Evolutionary conservation across 306 rosid species (phyloP), one percentile per base, ranked within the genome.

Genomic region (Erythrophleum fordii): DNA sequence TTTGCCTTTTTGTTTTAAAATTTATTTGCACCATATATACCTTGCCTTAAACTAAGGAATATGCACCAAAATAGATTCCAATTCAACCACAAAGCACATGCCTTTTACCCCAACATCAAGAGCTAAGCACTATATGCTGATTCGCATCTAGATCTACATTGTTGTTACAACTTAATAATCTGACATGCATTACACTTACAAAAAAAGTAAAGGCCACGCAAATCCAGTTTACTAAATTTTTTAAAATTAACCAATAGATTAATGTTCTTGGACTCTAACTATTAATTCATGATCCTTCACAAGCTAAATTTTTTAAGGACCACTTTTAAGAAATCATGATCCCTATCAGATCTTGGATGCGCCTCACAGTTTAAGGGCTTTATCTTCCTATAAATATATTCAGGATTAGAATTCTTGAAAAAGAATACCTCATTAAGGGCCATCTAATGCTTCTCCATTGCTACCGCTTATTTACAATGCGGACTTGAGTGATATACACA

Each of bases 1-100:
- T 84, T 45, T 48, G 16, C 51, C 69, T 31, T 65, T 72, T 74
- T 23, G 29, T 4, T 7, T 34, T 34, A 74, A 58, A n/a, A 72
- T 65, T 35, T 53, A 49, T 61, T 53, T 49, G 31, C 20, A 34
- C 37, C 67, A 61, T 42, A 59, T n/a, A 39, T 5, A 20, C 48
- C 52, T 53, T 62, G 34, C 77, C 29, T 49, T 80, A 34, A 74
- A 42, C 48, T 37, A 37, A 25, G 55, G 7, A 52, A 55, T 55
- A 53, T 29, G 18, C 29, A 34, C 53, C 49, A 56, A 46, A 42
- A 29, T 17, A 45, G 44, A 81, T 34, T 37, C 55, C 77, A 20
- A 45, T 72, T 81, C 53, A 48, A 81, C 59, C 61, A 58, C 35
- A 9, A 55, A 22, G 20, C 6, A 22, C n/a, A 67, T 3, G 73